These are phyloP conservation scores for Physocladia obscura DNA, from an alignment of 192 early-diverging fungal genomes.

Conservation along the genomic window DNA sequence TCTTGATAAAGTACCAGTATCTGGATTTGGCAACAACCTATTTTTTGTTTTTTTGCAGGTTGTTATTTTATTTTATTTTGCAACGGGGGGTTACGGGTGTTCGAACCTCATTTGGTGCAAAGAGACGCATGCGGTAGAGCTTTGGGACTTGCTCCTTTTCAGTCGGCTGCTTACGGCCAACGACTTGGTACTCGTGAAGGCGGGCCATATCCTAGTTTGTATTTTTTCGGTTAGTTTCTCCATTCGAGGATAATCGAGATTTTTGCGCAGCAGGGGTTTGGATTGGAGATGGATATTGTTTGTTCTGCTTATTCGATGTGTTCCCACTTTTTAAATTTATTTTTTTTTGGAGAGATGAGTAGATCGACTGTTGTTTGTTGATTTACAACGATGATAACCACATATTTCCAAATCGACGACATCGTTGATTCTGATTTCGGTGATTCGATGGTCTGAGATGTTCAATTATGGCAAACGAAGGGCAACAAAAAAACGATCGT, in stretches of 20 bases:
- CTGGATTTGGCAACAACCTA: conserved; percentile 95
- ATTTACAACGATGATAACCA: too few relatives aligned
- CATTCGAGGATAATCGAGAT: background rate
- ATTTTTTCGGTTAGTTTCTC: background rate
- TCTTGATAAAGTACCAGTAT: conserved; percentile 99
- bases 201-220: conserved; percentile 30
- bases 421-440: too few relatives aligned
- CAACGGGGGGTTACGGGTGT: background rate
- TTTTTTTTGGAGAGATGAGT: too few relatives aligned
- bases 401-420: too few relatives aligned
- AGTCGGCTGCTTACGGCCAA: conserved; percentile 92
- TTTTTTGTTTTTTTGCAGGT: background rate
- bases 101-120: conserved; percentile 94
- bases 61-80: background rate
- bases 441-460: too few relatives aligned
- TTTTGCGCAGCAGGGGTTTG: too few relatives aligned
- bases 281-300: too few relatives aligned
- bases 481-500: too few relatives aligned
- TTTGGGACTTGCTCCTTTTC: conserved; percentile 88
- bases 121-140: conserved; percentile 98
- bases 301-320: too few relatives aligned
- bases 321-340: too few relatives aligned
- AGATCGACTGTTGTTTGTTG: too few relatives aligned
- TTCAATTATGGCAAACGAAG: too few relatives aligned
- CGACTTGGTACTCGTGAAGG: conserved; percentile 72